These are phyloP conservation scores for Pterocarpus santalinus DNA, from an alignment of 306 rosid genomes.

Conservation along the genomic window DNA sequence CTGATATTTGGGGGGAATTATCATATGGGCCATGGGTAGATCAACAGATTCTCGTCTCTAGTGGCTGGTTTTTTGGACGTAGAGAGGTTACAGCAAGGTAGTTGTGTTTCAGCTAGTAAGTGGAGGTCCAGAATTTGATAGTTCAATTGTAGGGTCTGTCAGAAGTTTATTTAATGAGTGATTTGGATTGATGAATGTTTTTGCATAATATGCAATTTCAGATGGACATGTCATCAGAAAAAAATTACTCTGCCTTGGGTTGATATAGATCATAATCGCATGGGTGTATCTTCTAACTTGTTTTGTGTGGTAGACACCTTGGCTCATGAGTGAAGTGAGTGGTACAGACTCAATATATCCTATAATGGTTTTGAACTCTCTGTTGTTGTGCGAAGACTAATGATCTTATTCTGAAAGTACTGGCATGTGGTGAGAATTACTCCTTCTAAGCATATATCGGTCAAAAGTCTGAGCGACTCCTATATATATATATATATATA, in stretches of 20 bases:
- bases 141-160: slow-evolving; percentile 48
- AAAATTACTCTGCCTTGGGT: slow-evolving; percentile 47
- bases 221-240: slow-evolving; percentile 32
- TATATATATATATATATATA: neutral
- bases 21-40: slow-evolving; percentile 63
- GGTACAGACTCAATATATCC: neutral
- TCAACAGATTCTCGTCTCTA: slow-evolving; percentile 48
- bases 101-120: slow-evolving; percentile 37
- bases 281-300: slow-evolving; percentile 47
- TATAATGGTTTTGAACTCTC: slow-evolving; percentile 43
- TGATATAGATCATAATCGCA: slow-evolving; percentile 56
- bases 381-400: slow-evolving; percentile 10
- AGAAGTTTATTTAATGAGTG: slow-evolving; percentile 41
- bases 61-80: slow-evolving; percentile 47
- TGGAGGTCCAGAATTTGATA: slow-evolving; percentile 38
- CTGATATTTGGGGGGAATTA: slow-evolving; percentile 50
- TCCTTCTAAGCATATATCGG: neutral
- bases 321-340: slow-evolving; percentile 33
- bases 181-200: slow-evolving; percentile 47
- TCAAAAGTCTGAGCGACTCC: slow-evolving; percentile 11
- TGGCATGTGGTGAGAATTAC: slow-evolving; percentile 34
- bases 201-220: slow-evolving; percentile 45
- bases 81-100: slow-evolving; percentile 41
- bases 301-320: slow-evolving; percentile 12
- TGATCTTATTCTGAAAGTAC: slow-evolving; percentile 29